Base-by-base conservation (phyloP, 768 basidiomycete genomes). In the Tremella yokohamensis region DNA sequence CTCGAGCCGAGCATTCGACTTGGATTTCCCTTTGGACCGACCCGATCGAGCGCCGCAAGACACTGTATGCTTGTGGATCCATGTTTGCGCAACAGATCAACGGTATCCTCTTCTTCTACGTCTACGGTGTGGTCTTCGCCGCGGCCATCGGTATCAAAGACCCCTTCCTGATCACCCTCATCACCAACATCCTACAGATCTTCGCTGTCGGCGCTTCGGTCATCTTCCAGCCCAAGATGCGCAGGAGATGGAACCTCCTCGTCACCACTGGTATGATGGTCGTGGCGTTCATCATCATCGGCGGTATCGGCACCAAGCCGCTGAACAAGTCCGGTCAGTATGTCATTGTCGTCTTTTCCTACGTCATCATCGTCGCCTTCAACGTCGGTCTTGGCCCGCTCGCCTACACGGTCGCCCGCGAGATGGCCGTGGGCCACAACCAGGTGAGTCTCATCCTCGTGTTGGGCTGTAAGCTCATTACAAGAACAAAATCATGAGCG, bases 291-390 rank as follows among this genome's bases (percentile, higher is more conserved):
- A 40, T 40, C 40, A 18, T 40, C 2, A 40, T 40, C 40, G 40
- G 40, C 1, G 40, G 40, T 1, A 40, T 40, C 40, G 40, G 40
- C 15, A 40, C 40, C 40, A 40, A 40, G 40, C 40, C 40, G 40
- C 40, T 40, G 15, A 40, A 1, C 40, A 40, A 13, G 15, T 13
- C 40, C 2, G 13, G 15, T 40, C 40, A 40, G 18, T 40, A 40
- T 18, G 40, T 40, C 1, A 40, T 40, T 18, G 40, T 40, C 40
- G 40, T 40, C 18, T 40, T 40, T 18, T 40, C 40, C 15, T 40
- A 40, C 40, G 40, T 40, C 15, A 40, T 40, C 40, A 40, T 40
- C 40, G 40, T 40, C 40, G 40, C 40, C 40, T 40, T 40, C 40
- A 40, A 40, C 40, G 40, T 40, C 18, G 40, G 40, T 13, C 40